Percentiles rank a stretch among this genome's conserved stretches.
phyloP scores from a whole-genome alignment of 2,329 filamentous ascomycete genomes.

The Ophiocordyceps camponoti-leonardi region DNA sequence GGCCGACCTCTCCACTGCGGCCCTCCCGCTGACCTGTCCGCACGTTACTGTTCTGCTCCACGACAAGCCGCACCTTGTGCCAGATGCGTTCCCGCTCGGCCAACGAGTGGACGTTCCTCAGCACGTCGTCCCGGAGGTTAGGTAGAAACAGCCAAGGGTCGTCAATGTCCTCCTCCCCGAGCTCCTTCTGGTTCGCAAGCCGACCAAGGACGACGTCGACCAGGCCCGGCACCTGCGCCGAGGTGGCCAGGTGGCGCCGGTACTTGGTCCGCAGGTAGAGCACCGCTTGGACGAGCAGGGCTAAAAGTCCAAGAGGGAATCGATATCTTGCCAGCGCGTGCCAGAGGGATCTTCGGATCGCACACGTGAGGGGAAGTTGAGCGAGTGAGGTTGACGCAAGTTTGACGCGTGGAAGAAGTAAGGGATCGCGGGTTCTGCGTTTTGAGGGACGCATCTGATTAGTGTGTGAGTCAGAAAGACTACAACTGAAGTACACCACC shows the following conservation, averaged over 20 bases:
- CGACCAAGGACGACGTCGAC: slow-evolving; percentile 74
- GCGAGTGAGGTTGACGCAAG: slow-evolving; percentile 82
- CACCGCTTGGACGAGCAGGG: slow-evolving; percentile 27
- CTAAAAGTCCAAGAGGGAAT: slow-evolving; percentile 59
- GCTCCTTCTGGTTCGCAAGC: slow-evolving; percentile 65
- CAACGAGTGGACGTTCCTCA: slow-evolving; percentile 65
- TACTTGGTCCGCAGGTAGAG: slow-evolving; percentile 50
- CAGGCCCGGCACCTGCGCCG: slow-evolving; percentile 61
- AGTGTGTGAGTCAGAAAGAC: slow-evolving; percentile 48
- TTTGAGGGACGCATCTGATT: slow-evolving; percentile 50
- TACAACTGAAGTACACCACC: slow-evolving; percentile 2
- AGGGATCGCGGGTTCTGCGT: slow-evolving; percentile 17
- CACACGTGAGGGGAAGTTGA: slow-evolving; percentile 72
- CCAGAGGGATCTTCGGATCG: slow-evolving; percentile 60
- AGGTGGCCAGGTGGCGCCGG: slow-evolving; percentile 43
- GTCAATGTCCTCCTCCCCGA: slow-evolving; percentile 49
- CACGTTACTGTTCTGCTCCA: slow-evolving; percentile 90
- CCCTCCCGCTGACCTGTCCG: slow-evolving; percentile 55
- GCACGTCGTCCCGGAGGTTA: slow-evolving; percentile 79
- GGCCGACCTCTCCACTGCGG: slow-evolving; percentile 44
- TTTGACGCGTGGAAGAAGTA: slow-evolving; percentile 37
- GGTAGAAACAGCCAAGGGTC: slow-evolving; percentile 76
- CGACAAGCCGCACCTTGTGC: slow-evolving; percentile 65
- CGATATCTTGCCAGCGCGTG: slow-evolving; percentile 74
- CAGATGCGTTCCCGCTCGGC: slow-evolving; percentile 66